Percentiles rank a stretch among this genome's conserved stretches.
Evolutionary conservation across 306 rosid genomes (phyloP).

Genomic region (Dalbergia cultrata): DNA sequence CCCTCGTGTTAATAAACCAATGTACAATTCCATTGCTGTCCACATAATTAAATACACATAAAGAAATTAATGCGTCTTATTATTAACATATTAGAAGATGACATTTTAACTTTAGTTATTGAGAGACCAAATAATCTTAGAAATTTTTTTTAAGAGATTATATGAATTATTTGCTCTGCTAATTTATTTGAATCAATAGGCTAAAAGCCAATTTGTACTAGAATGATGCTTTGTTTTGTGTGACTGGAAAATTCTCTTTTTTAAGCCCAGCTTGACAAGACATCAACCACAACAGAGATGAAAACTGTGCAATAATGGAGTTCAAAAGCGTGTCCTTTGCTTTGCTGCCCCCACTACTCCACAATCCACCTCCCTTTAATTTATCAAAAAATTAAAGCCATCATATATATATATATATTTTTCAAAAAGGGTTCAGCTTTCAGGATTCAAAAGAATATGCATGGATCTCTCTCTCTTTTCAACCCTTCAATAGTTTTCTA

Average conservation of each 20-base stretch:
- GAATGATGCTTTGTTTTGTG: constrained; percentile 39
- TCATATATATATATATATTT: constrained; percentile 6
- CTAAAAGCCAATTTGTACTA: constrained; percentile 44
- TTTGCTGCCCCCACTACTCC: constrained; percentile 55
- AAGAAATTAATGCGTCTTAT: too few relatives aligned
- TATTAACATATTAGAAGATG: too few relatives aligned
- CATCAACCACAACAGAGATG: constrained; percentile 47
- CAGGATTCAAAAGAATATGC: constrained; percentile 72
- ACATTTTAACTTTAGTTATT: too few relatives aligned
- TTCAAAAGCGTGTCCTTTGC: constrained; percentile 50
- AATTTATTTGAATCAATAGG: constrained; percentile 15
- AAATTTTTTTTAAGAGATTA: too few relatives aligned
- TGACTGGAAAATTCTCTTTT: constrained; percentile 37
- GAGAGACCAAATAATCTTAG: too few relatives aligned
- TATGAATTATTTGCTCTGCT: neutral
- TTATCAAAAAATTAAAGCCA: constrained; percentile 54
- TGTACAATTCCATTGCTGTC: too few relatives aligned
- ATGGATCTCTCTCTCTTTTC: constrained; percentile 48
- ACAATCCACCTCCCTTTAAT: constrained; percentile 32
- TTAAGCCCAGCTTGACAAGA: constrained; percentile 50
- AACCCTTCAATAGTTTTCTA: constrained; percentile 42
- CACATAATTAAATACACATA: too few relatives aligned
- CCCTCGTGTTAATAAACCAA: too few relatives aligned
- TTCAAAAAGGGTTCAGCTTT: constrained; percentile 57
- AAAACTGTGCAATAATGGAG: constrained; percentile 63